phyloP scores from a whole-genome alignment of 768 basidiomycete genomes.

The Tricholoma matsutake region DNA sequence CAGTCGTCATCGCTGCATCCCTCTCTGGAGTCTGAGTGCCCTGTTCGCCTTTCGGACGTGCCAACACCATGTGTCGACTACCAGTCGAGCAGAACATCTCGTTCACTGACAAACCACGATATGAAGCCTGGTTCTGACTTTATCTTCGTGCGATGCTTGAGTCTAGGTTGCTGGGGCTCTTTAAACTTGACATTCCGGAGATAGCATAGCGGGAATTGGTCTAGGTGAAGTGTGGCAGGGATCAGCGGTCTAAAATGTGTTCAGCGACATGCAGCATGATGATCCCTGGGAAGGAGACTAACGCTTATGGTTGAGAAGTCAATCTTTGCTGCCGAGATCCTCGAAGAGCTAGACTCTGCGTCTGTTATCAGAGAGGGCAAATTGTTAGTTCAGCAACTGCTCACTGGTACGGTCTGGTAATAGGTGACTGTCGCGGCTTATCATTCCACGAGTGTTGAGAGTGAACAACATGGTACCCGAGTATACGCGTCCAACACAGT shows the following conservation, averaged over 20 bases:
- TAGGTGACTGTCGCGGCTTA: neutral
- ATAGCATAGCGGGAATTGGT: neutral
- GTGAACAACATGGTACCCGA: neutral
- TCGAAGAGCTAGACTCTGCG: neutral
- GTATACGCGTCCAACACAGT: neutral
- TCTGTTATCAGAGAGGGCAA: neutral
- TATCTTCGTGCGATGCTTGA: too few species aligned
- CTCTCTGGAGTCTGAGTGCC: too few species aligned
- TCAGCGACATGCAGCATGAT: neutral
- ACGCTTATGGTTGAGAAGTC: neutral
- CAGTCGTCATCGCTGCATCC: too few species aligned
- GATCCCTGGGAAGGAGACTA: neutral
- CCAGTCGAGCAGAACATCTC: too few species aligned
- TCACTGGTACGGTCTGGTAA: neutral
- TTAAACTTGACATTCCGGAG: neutral
- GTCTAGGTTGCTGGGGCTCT: too few species aligned
- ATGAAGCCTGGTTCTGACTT: too few species aligned
- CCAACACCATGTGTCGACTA: too few species aligned
- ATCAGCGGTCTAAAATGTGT: too few species aligned
- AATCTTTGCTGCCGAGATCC: neutral
- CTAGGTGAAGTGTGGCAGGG: too few species aligned
- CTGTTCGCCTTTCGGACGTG: too few species aligned
- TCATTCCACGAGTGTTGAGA: neutral
- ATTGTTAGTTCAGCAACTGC: neutral
- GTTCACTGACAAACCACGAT: too few species aligned